Conservation (phyloP, 257 asterid species). For the Solanum microdontum region DNA sequence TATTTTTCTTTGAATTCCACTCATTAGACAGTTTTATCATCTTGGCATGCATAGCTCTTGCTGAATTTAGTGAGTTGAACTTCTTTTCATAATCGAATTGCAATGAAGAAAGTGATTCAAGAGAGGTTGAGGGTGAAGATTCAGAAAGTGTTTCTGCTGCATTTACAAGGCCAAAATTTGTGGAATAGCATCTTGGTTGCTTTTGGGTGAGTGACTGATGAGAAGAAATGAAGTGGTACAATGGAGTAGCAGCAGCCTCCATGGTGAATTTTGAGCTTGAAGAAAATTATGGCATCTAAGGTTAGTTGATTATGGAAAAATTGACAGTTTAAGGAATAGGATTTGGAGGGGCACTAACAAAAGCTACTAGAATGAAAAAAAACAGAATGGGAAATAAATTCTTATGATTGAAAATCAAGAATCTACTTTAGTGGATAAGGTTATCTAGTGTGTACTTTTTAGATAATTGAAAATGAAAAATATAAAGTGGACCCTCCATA, state of each 20-base stretch:
- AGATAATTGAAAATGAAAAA: background rate
- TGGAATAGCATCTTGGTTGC: conserved; percentile 1
- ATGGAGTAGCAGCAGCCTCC: conserved; percentile 26
- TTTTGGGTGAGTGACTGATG: conserved; percentile 6
- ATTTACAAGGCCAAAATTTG: conserved; percentile 15
- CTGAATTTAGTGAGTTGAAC: conserved; percentile 15
- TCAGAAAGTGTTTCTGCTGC: conserved; percentile 20
- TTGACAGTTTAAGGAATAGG: background rate
- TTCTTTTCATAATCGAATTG: conserved; percentile 4
- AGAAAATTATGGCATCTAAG: background rate
- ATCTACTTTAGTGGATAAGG: conserved; percentile 23
- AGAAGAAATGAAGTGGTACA: conserved; percentile 16
- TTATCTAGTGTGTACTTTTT: background rate
- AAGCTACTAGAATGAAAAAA: background rate
- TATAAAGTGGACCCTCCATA: background rate
- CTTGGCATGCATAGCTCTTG: conserved; percentile 52
- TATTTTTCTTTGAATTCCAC: conserved; percentile 15
- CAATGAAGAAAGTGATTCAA: conserved; percentile 10
- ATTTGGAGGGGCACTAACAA: background rate
- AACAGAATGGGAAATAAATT: background rate
- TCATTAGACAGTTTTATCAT: conserved; percentile 29
- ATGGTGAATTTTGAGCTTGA: conserved; percentile 11
- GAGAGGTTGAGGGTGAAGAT: conserved; percentile 13
- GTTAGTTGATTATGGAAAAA: background rate
- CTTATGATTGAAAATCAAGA: background rate